Evolutionary conservation across 2,329 filamentous ascomycete species (phyloP), one percentile per base, ranked within the genome.

Genomic region (Penicillium janthinellum): DNA sequence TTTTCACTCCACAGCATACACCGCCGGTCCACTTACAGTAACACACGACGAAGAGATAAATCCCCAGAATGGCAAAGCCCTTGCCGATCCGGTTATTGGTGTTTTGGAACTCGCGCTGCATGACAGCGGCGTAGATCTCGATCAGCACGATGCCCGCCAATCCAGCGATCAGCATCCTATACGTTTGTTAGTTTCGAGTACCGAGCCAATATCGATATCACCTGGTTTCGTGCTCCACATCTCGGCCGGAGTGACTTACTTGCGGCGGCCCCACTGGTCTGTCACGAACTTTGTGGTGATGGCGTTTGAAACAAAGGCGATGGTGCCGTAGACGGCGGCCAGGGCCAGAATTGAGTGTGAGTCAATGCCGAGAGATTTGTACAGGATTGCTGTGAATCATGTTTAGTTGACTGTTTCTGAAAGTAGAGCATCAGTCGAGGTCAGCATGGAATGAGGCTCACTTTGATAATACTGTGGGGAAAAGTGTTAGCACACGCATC

Each of bases 231-330:
- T 34, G n/a, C 42, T 45, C n/a, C 31, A 38, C 41, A 37, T 22
- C 11, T 12, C 6, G 41, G 11, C n/a, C 8, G 62, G 34, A 45
- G 11, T 11, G 22, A 64, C 70, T 47, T 67, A 81, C 78, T 84
- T 85, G 59, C 84, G 78, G 38, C 84, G 82, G 45, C 84, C 84
- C 84, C 84, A 86, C 69, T 83, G 82, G 67, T 86, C 84, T 1
- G 81, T 81, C 11, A 86, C 71, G 61, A 75, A 85, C 44, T 77
- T 75, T 0, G 83, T 85, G 0, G 84, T 84, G 34, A 86, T 67
- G 25, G 70, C 68, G 59, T 86, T 86, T 5, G 77, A 77, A 0
- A 81, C 6, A 63, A 86, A 84, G 0, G 82, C 82, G 3, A 81
- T 62, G 0, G 83, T 84, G 28, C 84, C 84, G 61, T 84, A 86